Evolutionary conservation across 805 yeast genomes (phyloP).

Genomic region (Lachancea sp.): DNA sequence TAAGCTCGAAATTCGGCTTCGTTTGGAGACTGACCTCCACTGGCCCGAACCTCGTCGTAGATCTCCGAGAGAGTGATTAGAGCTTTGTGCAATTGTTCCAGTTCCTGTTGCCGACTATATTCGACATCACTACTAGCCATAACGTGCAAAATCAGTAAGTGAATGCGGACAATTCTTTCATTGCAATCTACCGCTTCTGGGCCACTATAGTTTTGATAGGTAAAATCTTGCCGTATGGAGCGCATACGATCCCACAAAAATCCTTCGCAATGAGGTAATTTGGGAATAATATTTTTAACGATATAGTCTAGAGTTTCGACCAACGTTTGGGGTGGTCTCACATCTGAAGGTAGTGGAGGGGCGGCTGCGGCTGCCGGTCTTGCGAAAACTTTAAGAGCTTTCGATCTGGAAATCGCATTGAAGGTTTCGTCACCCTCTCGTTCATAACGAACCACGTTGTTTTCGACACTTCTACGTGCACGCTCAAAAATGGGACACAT

Average conservation of each 20-base stretch:
- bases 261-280: conserved; percentile 78
- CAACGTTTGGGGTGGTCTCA: conserved; percentile 81
- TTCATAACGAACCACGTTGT: conserved; percentile 76
- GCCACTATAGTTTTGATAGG: conserved; percentile 89
- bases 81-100: conserved; percentile 90
- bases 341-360: conserved; percentile 96
- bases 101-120: conserved; percentile 89
- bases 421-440: conserved; percentile 50
- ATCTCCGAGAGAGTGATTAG: conserved; percentile 83
- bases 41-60: conserved; percentile 69
- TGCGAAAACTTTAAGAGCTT: conserved; percentile 86
- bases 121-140: conserved; percentile 73
- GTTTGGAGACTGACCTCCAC: conserved; percentile 64
- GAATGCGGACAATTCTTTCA: conserved; percentile 86
- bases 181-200: conserved; percentile 91
- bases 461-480: conserved; percentile 78
- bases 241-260: conserved; percentile 97
- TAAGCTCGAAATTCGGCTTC: conserved; percentile 94
- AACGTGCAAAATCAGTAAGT: conserved; percentile 69
- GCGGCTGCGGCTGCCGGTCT: conserved; percentile 98
- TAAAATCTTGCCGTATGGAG: conserved; percentile 93
- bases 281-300: conserved; percentile 52
- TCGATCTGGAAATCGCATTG: conserved; percentile 47
- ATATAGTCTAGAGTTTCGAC: conserved; percentile 64
- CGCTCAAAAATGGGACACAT: conserved; percentile 97